Conservation (phyloP, 805 yeast genomes). For the Suhomyces sp. region DNA sequence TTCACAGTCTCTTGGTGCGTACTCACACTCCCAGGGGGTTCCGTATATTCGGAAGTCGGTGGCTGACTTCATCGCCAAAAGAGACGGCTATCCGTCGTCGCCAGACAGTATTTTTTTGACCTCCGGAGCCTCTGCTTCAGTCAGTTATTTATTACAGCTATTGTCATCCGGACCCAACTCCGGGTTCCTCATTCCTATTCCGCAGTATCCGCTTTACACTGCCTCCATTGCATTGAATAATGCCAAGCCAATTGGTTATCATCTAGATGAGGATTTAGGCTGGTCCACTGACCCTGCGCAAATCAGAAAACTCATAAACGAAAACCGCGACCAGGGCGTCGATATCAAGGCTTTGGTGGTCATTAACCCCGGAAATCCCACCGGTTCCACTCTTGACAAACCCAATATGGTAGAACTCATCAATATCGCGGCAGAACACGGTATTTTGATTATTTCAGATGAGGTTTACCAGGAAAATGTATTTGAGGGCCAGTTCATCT, state of each 20-base stretch:
- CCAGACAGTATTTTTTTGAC: conserved; percentile 80
- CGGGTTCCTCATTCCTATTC: conserved; percentile 90
- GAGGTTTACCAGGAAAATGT: conserved; percentile 97
- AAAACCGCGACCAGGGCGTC: conserved; percentile 50
- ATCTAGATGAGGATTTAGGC: conserved; percentile 69
- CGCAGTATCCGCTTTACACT: conserved; percentile 95
- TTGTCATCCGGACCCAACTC: conserved; percentile 64
- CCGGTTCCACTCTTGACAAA: conserved; percentile 76
- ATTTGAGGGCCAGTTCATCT: conserved; percentile 75
- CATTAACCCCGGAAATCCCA: conserved; percentile 98
- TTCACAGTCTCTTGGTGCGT: conserved; percentile 89
- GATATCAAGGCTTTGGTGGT: conserved; percentile 79
- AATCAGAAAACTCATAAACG: conserved; percentile 52
- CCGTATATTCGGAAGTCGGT: conserved; percentile 67
- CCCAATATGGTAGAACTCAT: conserved; percentile 70
- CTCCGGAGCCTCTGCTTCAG: conserved; percentile 94
- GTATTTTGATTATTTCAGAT: conserved; percentile 88
- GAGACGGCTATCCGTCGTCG: conserved; percentile 69
- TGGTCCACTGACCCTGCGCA: conserved; percentile 82
- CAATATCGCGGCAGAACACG: conserved; percentile 77
- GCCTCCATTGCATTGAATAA: conserved; percentile 87
- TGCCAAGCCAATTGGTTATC: conserved; percentile 83
- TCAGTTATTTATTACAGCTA: conserved; percentile 70
- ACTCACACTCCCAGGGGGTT: conserved; percentile 91
- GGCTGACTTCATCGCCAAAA: conserved; percentile 70